Percentiles rank a stretch among this genome's conserved stretches.
phyloP scores from a whole-genome alignment of 345 rosid genomes.

The Pelargonium nanum region DNA sequence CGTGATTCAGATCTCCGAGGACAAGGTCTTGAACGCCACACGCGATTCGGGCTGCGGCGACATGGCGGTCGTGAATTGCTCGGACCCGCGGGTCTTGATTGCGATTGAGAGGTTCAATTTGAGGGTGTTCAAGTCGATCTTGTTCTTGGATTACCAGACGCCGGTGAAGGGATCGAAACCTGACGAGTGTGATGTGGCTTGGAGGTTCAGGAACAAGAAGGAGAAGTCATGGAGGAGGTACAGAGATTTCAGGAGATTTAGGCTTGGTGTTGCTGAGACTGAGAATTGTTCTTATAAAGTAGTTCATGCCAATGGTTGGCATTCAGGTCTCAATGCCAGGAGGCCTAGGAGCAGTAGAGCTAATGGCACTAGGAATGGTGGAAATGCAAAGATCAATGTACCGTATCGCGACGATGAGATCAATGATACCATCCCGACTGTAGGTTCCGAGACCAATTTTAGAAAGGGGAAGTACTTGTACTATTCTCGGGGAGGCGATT shows the following conservation, averaged over 20 bases:
- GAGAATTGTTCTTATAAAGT: slow-evolving; percentile 59
- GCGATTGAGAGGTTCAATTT: slow-evolving; percentile 74
- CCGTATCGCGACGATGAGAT: slow-evolving; percentile 41
- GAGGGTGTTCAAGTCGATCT: slow-evolving; percentile 56
- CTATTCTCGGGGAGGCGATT: slow-evolving; percentile 86
- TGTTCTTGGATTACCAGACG: slow-evolving; percentile 65
- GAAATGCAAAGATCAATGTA: slow-evolving; percentile 19
- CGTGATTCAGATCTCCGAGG: slow-evolving; percentile 37
- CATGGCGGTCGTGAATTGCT: slow-evolving; percentile 54
- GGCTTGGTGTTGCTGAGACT: slow-evolving; percentile 46
- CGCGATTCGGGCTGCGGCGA: slow-evolving; percentile 33
- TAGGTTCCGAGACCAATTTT: slow-evolving; percentile 49
- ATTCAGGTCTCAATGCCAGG: slow-evolving; percentile 71
- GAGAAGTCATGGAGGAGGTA: slow-evolving; percentile 95
- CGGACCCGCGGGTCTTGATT: slow-evolving; percentile 61
- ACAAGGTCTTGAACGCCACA: slow-evolving; percentile 24
- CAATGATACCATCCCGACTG: slow-evolving; percentile 49
- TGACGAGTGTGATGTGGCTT: slow-evolving; percentile 77
- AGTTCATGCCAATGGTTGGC: slow-evolving; percentile 65
- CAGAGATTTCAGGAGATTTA: slow-evolving; percentile 85
- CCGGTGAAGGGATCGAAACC: slow-evolving; percentile 63
- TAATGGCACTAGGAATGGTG: slow-evolving; percentile 15
- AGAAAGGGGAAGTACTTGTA: slow-evolving; percentile 79
- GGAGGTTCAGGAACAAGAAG: slow-evolving; percentile 88
- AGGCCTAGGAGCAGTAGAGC: slow-evolving; percentile 29